Conservation (phyloP, 352 stramenopile species). For the Pythium insidiosum region DNA sequence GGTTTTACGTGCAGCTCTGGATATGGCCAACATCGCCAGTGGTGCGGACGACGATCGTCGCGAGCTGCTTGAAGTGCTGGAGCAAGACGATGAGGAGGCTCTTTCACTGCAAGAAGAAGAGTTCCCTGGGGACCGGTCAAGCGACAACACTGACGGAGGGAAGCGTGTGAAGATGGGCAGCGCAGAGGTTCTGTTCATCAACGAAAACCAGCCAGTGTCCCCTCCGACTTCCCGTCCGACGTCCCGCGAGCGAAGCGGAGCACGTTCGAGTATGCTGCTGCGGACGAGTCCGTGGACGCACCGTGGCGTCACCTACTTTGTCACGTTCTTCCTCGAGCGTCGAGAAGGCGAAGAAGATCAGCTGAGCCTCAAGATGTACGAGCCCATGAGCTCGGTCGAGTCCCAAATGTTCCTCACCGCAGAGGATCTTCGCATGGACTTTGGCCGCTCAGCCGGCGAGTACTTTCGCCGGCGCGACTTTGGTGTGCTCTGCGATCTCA, state of each 20-base stretch:
- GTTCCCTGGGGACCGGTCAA: neutral
- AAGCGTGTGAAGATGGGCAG: constrained; percentile 63
- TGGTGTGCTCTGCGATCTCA: constrained; percentile 47
- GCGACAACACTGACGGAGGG: no score
- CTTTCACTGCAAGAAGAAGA: constrained; percentile 2
- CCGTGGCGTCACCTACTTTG: constrained; percentile 58
- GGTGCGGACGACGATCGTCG: constrained; percentile 37
- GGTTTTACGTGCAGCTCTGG: constrained; percentile 24
- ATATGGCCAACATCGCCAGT: constrained; percentile 21
- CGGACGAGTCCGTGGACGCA: constrained; percentile 64
- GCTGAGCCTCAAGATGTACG: constrained; percentile 71
- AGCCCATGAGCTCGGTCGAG: constrained; percentile 71
- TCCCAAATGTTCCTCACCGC: constrained; percentile 55
- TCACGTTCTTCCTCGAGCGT: constrained; percentile 66
- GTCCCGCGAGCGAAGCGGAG: neutral
- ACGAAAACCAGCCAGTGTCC: constrained; percentile 53
- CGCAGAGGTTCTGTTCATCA: constrained; percentile 62
- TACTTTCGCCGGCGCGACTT: constrained; percentile 42
- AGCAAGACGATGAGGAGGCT: constrained; percentile 34
- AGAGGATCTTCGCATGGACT: constrained; percentile 47
- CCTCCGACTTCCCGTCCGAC: constrained; percentile 6
- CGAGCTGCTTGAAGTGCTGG: constrained; percentile 45
- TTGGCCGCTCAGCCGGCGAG: constrained; percentile 29
- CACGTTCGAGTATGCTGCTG: constrained; percentile 22
- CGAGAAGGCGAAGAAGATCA: constrained; percentile 13